phyloP scores from a whole-genome alignment of 139 green algal genomes.

The Picochlorum sp. region DNA sequence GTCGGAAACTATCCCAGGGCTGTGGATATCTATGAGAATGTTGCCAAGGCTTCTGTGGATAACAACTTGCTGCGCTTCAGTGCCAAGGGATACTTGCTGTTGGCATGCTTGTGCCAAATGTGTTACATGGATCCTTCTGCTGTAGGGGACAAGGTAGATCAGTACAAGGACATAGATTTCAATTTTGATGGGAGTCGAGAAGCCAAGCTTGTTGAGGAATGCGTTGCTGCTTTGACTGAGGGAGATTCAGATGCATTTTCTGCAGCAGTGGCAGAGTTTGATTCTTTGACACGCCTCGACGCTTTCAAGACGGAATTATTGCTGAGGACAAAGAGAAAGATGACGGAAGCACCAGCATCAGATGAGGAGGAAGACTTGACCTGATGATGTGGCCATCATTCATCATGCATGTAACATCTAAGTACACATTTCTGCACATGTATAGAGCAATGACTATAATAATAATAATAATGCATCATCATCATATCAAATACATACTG shows the following conservation, averaged over 20 bases:
- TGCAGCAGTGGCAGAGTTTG: conserved; percentile 75
- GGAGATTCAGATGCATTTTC: conserved; percentile 75
- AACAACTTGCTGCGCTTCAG: conserved; percentile 87
- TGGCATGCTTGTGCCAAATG: conserved; percentile 84
- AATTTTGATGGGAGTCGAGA: conserved; percentile 61
- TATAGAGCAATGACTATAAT: too few relatives aligned
- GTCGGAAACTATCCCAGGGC: conserved; percentile 45
- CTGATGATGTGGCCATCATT: not conserved
- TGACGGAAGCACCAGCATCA: conserved; percentile 15
- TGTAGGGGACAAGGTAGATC: conserved; percentile 38
- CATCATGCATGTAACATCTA: not conserved
- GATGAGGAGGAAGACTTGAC: conserved; percentile 47
- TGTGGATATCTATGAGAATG: conserved; percentile 67
- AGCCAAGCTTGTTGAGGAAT: conserved; percentile 44
- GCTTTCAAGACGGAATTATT: conserved; percentile 72
- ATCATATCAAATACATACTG: not conserved
- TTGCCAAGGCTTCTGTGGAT: conserved; percentile 57
- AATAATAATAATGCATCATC: not conserved
- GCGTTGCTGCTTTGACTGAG: conserved; percentile 49
- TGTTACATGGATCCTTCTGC: conserved; percentile 17
- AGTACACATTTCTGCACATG: too few relatives aligned
- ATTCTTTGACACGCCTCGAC: conserved; percentile 81
- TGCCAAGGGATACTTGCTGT: conserved; percentile 86
- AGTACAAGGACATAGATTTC: conserved; percentile 74
- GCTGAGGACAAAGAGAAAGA: conserved; percentile 40